Evolutionary conservation across 2,329 filamentous ascomycete genomes (phyloP).

Genomic region (Myotisia sp.): DNA sequence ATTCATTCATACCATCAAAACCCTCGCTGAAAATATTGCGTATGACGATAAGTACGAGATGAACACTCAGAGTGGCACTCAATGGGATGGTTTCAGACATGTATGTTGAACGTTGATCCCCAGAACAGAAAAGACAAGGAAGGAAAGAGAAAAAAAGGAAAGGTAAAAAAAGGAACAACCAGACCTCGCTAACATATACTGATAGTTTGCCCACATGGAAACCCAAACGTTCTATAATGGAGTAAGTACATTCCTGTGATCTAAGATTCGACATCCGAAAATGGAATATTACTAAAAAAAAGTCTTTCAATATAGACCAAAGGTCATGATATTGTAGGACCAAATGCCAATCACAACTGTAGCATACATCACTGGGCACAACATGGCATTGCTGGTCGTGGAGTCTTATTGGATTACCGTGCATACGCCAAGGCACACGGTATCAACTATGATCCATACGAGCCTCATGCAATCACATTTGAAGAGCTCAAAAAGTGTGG

Average conservation of each 20-base stretch:
- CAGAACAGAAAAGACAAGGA: too few relatives aligned
- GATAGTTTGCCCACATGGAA: constrained; percentile 25
- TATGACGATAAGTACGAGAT: constrained; percentile 34
- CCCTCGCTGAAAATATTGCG: constrained; percentile 21
- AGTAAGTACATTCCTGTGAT: constrained; percentile 12
- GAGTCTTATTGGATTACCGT: constrained; percentile 30
- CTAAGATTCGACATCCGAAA: not conserved
- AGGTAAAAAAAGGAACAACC: too few relatives aligned
- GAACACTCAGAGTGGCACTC: constrained; percentile 37
- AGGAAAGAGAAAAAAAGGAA: too few relatives aligned
- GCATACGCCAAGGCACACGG: constrained; percentile 38
- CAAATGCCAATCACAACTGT: constrained; percentile 24
- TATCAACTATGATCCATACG: constrained; percentile 39
- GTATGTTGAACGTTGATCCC: constrained; percentile 14
- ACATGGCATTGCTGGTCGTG: constrained; percentile 31
- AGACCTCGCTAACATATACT: constrained; percentile 2
- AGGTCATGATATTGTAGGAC: constrained; percentile 22
- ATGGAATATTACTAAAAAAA: not conserved
- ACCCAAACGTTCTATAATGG: constrained; percentile 30
- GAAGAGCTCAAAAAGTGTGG: constrained; percentile 46
- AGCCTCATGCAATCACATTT: constrained; percentile 40
- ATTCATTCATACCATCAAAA: constrained; percentile 43
- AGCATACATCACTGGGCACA: constrained; percentile 31
- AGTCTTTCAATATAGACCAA: constrained; percentile 17
- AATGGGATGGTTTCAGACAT: constrained; percentile 40